A percentile compares a stretch with the other conserved stretches of the same genome.
Conservation (phyloP, 768 basidiomycete species). For the Russula olivacea region DNA sequence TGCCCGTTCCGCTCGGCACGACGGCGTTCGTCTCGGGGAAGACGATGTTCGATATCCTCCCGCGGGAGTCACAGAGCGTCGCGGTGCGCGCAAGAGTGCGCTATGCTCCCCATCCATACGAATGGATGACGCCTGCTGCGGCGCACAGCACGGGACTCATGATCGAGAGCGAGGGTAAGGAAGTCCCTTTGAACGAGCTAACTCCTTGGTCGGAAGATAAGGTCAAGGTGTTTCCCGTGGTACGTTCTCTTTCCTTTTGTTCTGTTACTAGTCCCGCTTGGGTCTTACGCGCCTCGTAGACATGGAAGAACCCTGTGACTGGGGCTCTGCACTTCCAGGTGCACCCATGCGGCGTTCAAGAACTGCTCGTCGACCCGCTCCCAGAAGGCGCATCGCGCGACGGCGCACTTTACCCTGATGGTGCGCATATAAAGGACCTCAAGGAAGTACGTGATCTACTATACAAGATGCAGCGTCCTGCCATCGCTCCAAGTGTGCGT, state of each 20-base stretch:
- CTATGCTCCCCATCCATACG: constrained; percentile 81
- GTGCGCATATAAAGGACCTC: constrained; percentile 68
- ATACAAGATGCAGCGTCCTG: constrained; percentile 85
- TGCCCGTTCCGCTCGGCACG: constrained; percentile 74
- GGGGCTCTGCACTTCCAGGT: constrained; percentile 82
- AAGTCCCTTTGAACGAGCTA: constrained; percentile 58
- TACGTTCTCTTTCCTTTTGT: constrained; percentile 28
- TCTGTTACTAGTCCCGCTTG: neutral
- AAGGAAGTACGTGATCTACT: constrained; percentile 64
- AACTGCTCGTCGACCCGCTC: constrained; percentile 68
- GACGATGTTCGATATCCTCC: constrained; percentile 76
- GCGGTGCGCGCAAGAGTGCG: constrained; percentile 67
- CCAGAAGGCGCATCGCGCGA: constrained; percentile 52
- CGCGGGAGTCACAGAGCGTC: constrained; percentile 62
- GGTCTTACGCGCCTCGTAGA: constrained; percentile 33
- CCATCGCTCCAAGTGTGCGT: constrained; percentile 69
- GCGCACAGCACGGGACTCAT: constrained; percentile 73
- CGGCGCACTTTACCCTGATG: constrained; percentile 76
- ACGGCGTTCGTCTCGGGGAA: constrained; percentile 77
- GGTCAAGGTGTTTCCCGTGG: constrained; percentile 66
- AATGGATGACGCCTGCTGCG: constrained; percentile 77
- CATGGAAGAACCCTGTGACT: constrained; percentile 92
- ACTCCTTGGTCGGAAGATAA: constrained; percentile 78
- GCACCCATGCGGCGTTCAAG: constrained; percentile 69
- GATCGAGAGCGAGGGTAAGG: constrained; percentile 68